phyloP scores from a whole-genome alignment of 495 filamentous ascomycete genomes.

The Beverwykella pulmonaria region DNA sequence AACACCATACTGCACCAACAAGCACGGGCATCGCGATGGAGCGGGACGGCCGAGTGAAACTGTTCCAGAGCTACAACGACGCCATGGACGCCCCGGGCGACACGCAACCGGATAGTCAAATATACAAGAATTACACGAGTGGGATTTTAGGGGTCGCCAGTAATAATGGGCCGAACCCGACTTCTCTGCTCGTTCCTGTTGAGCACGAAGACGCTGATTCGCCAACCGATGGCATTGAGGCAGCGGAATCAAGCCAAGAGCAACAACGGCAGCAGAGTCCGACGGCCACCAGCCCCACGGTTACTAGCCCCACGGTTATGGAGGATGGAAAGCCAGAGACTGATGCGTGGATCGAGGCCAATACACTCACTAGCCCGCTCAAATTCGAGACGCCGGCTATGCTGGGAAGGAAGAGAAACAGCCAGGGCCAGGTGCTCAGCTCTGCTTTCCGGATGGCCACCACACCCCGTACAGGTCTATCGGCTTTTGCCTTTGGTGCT shows the following conservation, averaged over 20 bases:
- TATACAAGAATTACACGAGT: conserved; percentile 43
- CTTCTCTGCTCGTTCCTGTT: conserved; percentile 8
- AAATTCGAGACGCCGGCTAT: conserved; percentile 45
- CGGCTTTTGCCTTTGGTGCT: conserved; percentile 39
- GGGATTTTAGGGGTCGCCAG: conserved; percentile 7
- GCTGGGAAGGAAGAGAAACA: conserved; percentile 43
- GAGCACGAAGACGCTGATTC: conserved; percentile 8
- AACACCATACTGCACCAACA: conserved; percentile 22
- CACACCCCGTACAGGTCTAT: conserved; percentile 39
- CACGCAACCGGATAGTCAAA: conserved; percentile 48
- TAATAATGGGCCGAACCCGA: background rate
- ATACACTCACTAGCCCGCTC: conserved; percentile 29
- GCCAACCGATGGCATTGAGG: conserved; percentile 16
- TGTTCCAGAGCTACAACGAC: conserved; percentile 20
- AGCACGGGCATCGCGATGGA: conserved; percentile 17
- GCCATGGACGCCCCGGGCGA: conserved; percentile 38
- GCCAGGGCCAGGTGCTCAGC: conserved; percentile 42
- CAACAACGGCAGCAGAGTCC: conserved; percentile 16
- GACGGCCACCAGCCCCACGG: conserved; percentile 24
- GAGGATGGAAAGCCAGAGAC: conserved; percentile 26
- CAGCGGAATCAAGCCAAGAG: conserved; percentile 13
- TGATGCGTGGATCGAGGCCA: conserved; percentile 12
- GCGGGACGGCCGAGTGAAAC: conserved; percentile 8
- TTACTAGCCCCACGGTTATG: conserved; percentile 26
- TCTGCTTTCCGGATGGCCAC: conserved; percentile 39